phyloP scores from a whole-genome alignment of 345 rosid species.

The Erodium maritimum region DNA sequence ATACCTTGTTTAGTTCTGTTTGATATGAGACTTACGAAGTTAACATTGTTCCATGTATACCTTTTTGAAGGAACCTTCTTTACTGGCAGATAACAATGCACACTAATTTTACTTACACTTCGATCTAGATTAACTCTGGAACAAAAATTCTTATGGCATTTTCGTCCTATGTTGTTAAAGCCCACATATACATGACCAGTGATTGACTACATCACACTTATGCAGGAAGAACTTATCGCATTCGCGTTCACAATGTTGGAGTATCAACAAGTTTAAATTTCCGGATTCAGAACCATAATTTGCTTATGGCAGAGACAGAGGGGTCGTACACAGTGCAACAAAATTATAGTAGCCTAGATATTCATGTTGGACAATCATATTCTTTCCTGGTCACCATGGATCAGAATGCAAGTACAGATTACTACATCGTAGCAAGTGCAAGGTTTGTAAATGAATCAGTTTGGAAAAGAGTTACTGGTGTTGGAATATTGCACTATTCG shows the following conservation, averaged over 20 bases:
- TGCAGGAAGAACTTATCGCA: slow-evolving; percentile 81
- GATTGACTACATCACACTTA: slow-evolving; percentile 6
- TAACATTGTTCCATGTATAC: too few species aligned
- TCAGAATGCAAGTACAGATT: slow-evolving; percentile 91
- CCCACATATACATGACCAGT: not conserved
- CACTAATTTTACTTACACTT: not conserved
- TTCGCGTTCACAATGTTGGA: slow-evolving; percentile 91
- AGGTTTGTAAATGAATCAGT: slow-evolving; percentile 73
- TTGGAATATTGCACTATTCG: slow-evolving; percentile 75
- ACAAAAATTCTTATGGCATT: not conserved
- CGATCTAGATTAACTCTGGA: not conserved
- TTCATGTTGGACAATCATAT: slow-evolving; percentile 88
- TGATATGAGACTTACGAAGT: too few species aligned
- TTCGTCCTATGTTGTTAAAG: not conserved
- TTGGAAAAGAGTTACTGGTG: slow-evolving; percentile 94
- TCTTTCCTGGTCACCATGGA: slow-evolving; percentile 90
- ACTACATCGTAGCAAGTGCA: slow-evolving; percentile 97
- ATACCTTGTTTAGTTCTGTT: too few species aligned
- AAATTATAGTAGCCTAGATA: slow-evolving; percentile 94
- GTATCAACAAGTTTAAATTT: slow-evolving; percentile 83
- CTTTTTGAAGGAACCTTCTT: too few species aligned
- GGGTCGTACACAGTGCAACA: slow-evolving; percentile 98
- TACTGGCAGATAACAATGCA: too few species aligned
- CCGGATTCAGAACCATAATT: slow-evolving; percentile 90
- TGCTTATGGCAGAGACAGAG: slow-evolving; percentile 78